Percentiles rank a stretch among this genome's conserved stretches.
These are phyloP conservation scores for Lachancea nothofagi DNA, from an alignment of 805 yeast species.

Conservation along the genomic window DNA sequence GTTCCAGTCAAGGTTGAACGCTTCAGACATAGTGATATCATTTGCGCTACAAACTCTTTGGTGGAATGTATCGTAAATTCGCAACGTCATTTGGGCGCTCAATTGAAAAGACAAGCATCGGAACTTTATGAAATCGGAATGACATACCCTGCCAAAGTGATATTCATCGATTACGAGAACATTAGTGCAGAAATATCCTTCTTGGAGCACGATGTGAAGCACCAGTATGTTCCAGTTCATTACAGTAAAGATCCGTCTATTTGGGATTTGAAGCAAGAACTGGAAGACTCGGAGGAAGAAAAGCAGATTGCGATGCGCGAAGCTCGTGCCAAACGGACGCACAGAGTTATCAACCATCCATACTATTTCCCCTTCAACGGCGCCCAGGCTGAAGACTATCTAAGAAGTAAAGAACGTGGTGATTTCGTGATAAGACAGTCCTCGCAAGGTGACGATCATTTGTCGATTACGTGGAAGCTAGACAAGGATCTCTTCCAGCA, in stretches of 20 bases:
- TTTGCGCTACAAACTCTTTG: conserved; percentile 50
- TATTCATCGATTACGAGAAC: conserved; percentile 62
- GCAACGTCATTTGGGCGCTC: conserved; percentile 41
- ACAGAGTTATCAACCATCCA: conserved; percentile 84
- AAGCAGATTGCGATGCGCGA: conserved; percentile 47
- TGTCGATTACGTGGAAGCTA: conserved; percentile 95
- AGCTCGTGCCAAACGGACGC: conserved; percentile 58
- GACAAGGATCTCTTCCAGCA: conserved; percentile 89
- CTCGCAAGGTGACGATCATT: conserved; percentile 78
- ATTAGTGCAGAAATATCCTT: conserved; percentile 72
- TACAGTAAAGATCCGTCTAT: conserved; percentile 50
- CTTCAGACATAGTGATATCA: conserved; percentile 37
- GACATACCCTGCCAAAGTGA: conserved; percentile 78
- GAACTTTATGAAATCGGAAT: conserved; percentile 56
- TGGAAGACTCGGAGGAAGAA: conserved; percentile 55
- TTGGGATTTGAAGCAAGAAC: conserved; percentile 80
- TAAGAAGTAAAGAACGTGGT: conserved; percentile 86
- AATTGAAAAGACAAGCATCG: conserved; percentile 42
- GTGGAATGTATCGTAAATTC: conserved; percentile 55
- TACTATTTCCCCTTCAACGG: conserved; percentile 77
- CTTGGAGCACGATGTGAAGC: conserved; percentile 56
- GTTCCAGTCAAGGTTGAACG: conserved; percentile 69
- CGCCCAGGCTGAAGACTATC: conserved; percentile 85
- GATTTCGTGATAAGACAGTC: conserved; percentile 93
- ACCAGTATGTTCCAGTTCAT: conserved; percentile 38